Evolutionary conservation across 1,284 basidiomycete genomes (phyloP), one percentile per base, ranked within the genome.

Genomic region (Sanghuangporus weigelae): DNA sequence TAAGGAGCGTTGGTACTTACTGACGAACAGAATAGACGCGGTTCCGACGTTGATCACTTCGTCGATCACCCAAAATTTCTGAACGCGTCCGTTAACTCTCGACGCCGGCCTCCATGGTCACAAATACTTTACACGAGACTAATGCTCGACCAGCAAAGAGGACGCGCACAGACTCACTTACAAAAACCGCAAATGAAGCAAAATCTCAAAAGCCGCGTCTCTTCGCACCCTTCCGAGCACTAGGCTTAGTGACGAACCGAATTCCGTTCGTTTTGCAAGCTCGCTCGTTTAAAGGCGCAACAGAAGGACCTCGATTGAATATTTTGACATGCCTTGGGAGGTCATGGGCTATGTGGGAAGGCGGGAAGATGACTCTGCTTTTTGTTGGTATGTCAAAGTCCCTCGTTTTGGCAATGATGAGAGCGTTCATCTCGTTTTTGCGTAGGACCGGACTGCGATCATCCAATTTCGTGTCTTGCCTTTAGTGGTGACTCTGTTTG

Each of bases 271-370:
- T 90, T 6, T 77, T 98, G 62, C 94, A 96, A 78, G 86, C 91
- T 1, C 87, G 93, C 66, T 90, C 93, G 2, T 84, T 90, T 71
- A 96, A 95, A 74, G 94, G 94, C 39, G 87, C 93, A 7, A 86
- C 90, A 0, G 90, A 92, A 53, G 91, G 89, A 1, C 93, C 93
- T 0, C 82, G 84, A 55, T 79, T 95, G 64, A 89, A 94, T 69
- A 80, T 99, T 56, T 77, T 98, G 49, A 97, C 95, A 12, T 96
- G 93, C 70, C 75, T 98, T 5, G 96, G 96, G 14, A 85, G 82
- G 67, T 88, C 92, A 69, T 99, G 96, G 96, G 92, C 94, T 21
- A 81, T 98, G 75, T 99, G 96, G 96, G 95, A 98, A 71, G 95
- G 94, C 12, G 92, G 88, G 39, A 93, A 90, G 76, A 95, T 99